Evolutionary conservation across 495 filamentous ascomycete genomes (phyloP).

Genomic region (Lasiosphaeriaceae sp.): DNA sequence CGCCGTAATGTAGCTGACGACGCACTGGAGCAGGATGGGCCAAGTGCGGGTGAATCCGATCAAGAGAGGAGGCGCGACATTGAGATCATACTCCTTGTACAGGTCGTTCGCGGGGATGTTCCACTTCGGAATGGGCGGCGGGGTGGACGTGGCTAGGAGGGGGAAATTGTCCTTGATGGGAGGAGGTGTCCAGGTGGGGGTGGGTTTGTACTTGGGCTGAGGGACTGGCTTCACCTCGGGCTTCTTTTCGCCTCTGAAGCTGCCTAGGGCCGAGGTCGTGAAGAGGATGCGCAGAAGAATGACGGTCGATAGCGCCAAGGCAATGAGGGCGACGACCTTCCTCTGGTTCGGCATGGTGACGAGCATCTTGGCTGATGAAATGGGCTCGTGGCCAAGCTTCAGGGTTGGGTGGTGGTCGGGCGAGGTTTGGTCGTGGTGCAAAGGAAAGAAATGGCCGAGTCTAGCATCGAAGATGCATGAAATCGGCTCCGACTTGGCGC

Average conservation of each 20-base stretch:
- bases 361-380: slow-evolving; percentile 3
- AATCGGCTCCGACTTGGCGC: too few relatives aligned
- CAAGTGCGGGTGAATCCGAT: slow-evolving; percentile 60
- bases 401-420: too few relatives aligned
- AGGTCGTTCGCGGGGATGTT: slow-evolving; percentile 34
- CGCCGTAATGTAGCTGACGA: slow-evolving; percentile 56
- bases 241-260: not conserved
- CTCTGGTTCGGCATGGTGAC: slow-evolving; percentile 3
- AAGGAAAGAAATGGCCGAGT: not conserved
- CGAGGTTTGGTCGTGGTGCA: not conserved
- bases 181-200: slow-evolving; percentile 31
- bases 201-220: slow-evolving; percentile 27
- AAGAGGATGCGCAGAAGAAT: too few relatives aligned
- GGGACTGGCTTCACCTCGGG: not conserved
- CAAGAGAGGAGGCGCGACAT: slow-evolving; percentile 46
- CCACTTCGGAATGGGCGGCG: slow-evolving; percentile 43
- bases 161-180: slow-evolving; percentile 37
- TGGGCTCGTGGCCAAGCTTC: not conserved
- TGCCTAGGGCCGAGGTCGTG: not conserved
- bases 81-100: slow-evolving; percentile 33
- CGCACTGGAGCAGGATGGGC: slow-evolving; percentile 56
- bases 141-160: slow-evolving; percentile 26
- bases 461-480: too few relatives aligned
- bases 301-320: not conserved
- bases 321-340: not conserved